A percentile compares a stretch with the other conserved stretches of the same genome.
Evolutionary conservation across 2,329 filamentous ascomycete species (phyloP).

Genomic region (Xylariaceae sp.): DNA sequence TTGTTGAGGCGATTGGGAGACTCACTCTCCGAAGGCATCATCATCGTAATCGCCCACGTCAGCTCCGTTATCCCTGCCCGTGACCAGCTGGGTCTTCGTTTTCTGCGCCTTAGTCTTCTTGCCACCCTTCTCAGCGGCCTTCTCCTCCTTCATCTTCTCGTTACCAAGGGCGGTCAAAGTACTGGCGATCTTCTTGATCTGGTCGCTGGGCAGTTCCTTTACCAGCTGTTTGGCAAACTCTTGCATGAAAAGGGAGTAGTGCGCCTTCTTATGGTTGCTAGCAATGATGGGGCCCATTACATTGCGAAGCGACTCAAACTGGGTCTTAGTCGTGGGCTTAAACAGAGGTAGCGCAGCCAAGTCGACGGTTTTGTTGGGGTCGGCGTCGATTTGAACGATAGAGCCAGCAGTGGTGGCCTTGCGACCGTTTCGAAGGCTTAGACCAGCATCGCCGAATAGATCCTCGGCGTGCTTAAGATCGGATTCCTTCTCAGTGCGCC

Average conservation of each 20-base stretch:
- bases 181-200: slow-evolving; percentile 94
- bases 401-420: slow-evolving; percentile 61
- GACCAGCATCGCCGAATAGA: slow-evolving; percentile 70
- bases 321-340: slow-evolving; percentile 79
- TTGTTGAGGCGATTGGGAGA: slow-evolving; percentile 26
- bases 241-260: slow-evolving; percentile 84
- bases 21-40: slow-evolving; percentile 76
- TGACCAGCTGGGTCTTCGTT: slow-evolving; percentile 81
- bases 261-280: slow-evolving; percentile 75
- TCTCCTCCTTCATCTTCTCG: slow-evolving; percentile 99
- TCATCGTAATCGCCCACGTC: slow-evolving; percentile 79
- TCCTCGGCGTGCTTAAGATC: slow-evolving; percentile 89
- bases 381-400: slow-evolving; percentile 63
- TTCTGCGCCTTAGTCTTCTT: slow-evolving; percentile 98
- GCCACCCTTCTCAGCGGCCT: slow-evolving; percentile 82
- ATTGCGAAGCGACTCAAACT: slow-evolving; percentile 76
- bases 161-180: slow-evolving; percentile 84
- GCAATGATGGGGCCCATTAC: slow-evolving; percentile 73
- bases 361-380: slow-evolving; percentile 76
- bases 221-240: slow-evolving; percentile 84
- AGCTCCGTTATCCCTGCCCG: slow-evolving; percentile 53
- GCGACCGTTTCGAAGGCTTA: slow-evolving; percentile 56
- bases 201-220: slow-evolving; percentile 81
- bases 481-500: slow-evolving; percentile 75
- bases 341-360: slow-evolving; percentile 76